Conservation (phyloP, 139 green algal species). For the Trebouxia sp. region DNA sequence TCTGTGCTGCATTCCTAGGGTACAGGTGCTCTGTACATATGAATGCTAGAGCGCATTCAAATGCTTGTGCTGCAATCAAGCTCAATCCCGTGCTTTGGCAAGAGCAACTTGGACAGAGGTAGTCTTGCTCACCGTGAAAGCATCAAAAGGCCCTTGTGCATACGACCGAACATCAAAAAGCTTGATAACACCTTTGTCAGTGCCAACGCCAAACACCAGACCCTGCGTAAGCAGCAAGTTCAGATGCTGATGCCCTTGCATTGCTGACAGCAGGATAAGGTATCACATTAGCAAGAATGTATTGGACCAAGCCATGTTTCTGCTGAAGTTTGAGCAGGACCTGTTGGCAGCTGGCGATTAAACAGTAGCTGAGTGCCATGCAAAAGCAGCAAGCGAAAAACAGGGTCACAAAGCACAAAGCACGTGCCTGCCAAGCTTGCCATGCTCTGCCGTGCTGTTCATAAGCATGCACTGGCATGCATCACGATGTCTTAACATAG, state of each 20-base stretch:
- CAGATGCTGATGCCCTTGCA: too few relatives aligned
- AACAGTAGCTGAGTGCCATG: background rate
- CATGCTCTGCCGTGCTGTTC: background rate
- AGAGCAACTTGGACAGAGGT: too few relatives aligned
- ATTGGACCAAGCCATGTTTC: background rate
- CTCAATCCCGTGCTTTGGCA: too few relatives aligned
- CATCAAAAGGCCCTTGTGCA: conserved; percentile 82
- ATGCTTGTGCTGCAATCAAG: too few relatives aligned
- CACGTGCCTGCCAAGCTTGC: background rate
- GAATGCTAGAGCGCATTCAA: too few relatives aligned
- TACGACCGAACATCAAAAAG: conserved; percentile 87
- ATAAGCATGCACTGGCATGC: background rate
- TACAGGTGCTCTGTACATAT: too few relatives aligned
- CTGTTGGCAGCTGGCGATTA: background rate
- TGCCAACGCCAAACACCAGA: conserved; percentile 86
- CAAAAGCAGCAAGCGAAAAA: background rate
- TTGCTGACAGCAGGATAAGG: too few relatives aligned
- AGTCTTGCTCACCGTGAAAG: conserved; percentile 67
- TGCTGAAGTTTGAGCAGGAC: background rate
- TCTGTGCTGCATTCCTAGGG: too few relatives aligned
- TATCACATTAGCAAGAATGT: too few relatives aligned
- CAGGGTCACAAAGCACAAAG: background rate
- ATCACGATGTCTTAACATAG: background rate
- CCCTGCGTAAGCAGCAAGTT: conserved; percentile 74
- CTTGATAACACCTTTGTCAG: conserved; percentile 75